These are phyloP conservation scores for Rhizoclosmatium globosum DNA, from an alignment of 192 early-diverging fungal genomes.

Conservation along the genomic window DNA sequence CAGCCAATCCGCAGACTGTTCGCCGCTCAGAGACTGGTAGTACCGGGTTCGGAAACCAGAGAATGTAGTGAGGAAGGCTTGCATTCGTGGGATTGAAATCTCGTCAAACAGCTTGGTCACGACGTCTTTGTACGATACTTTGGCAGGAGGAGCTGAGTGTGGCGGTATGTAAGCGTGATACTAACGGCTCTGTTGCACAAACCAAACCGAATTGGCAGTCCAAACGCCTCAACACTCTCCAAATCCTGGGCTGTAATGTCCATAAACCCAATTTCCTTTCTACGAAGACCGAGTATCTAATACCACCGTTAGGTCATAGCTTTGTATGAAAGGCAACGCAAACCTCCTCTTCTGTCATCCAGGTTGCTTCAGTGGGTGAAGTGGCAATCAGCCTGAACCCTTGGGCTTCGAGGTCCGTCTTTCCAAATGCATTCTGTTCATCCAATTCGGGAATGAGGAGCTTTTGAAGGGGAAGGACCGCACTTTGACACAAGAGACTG, in stretches of 20 bases:
- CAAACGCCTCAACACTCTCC: constrained; percentile 22
- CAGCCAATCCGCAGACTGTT: constrained; percentile 51
- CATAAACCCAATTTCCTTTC: constrained; percentile 78
- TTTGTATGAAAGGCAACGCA: background rate
- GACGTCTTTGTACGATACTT: constrained; percentile 63
- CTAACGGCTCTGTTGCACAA: too few relatives aligned
- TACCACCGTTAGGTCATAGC: background rate
- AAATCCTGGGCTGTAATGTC: constrained; percentile 84
- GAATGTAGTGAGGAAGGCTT: constrained; percentile 73
- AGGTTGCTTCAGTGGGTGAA: constrained; percentile 28
- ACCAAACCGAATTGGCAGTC: constrained; percentile 26
- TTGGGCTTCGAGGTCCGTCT: background rate
- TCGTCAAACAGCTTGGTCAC: constrained; percentile 64
- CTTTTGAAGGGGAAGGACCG: constrained; percentile 31
- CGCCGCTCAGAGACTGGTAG: constrained; percentile 67
- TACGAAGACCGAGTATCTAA: constrained; percentile 74
- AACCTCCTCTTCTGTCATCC: constrained; percentile 43
- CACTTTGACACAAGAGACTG: background rate
- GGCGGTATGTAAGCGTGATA: too few relatives aligned
- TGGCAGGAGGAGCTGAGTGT: constrained; percentile 55
- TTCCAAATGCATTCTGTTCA: constrained; percentile 1
- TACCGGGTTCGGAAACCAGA: constrained; percentile 90
- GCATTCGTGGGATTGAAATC: constrained; percentile 77
- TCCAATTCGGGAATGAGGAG: constrained; percentile 29
- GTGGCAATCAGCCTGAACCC: constrained; percentile 48